These are phyloP conservation scores for Erythrobasidium hasegawianum DNA, from an alignment of 1,284 basidiomycete genomes.

Conservation along the genomic window DNA sequence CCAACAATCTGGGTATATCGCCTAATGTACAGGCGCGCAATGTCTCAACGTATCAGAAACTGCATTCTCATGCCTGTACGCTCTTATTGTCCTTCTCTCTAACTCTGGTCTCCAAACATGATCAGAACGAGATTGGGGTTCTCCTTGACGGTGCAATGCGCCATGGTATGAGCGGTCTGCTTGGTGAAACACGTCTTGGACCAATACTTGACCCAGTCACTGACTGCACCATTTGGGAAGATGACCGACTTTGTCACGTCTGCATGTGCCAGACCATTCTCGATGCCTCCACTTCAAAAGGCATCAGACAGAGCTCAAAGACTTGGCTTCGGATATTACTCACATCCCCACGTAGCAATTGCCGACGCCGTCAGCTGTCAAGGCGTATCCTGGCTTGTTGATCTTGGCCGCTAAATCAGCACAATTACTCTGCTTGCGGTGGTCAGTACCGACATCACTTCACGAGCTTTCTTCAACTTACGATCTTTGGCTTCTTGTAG, in stretches of 20 bases:
- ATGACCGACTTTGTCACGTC: not conserved
- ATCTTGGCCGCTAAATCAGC: not conserved
- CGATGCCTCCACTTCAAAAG: not conserved
- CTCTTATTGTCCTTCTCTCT: too few species aligned
- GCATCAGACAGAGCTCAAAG: not conserved
- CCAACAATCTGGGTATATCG: too few species aligned
- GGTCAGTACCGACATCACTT: too few species aligned
- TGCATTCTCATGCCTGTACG: too few species aligned
- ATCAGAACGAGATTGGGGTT: not conserved
- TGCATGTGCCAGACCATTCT: not conserved
- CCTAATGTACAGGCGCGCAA: too few species aligned
- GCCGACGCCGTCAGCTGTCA: not conserved
- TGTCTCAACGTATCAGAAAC: too few species aligned
- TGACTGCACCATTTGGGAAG: not conserved
- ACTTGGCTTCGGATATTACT: not conserved
- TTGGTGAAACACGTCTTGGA: slow-evolving; percentile 1
- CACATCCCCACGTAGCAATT: not conserved
- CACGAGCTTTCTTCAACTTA: not conserved
- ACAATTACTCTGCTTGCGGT: not conserved
- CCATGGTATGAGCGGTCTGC: not conserved
- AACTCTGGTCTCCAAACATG: not conserved
- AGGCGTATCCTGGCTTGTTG: not conserved
- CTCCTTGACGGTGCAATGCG: not conserved
- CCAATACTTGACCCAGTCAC: slow-evolving; percentile 1
- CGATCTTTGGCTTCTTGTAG: slow-evolving; percentile 1